Evolutionary conservation across 768 basidiomycete species (phyloP).

Genomic region (Mycena rebaudengoi): DNA sequence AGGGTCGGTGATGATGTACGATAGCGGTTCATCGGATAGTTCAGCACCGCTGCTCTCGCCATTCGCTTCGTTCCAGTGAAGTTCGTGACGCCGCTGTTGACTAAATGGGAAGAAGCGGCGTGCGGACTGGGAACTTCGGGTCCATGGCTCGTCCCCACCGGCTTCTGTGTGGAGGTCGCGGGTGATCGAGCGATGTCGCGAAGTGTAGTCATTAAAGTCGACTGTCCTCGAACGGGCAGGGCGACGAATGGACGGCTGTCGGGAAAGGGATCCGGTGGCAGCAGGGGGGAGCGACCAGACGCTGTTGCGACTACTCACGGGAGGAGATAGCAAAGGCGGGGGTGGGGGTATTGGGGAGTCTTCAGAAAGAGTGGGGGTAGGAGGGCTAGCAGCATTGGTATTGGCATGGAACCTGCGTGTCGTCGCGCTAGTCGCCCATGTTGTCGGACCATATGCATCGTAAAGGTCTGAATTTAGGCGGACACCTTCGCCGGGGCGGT

Average conservation of each 20-base stretch:
- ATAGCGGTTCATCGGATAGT: conserved; percentile 23
- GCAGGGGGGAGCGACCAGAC: conserved; percentile 29
- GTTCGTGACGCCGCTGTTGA: conserved; percentile 52
- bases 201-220: conserved; percentile 79
- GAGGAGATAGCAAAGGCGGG: conserved; percentile 24
- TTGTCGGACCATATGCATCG: conserved; percentile 60
- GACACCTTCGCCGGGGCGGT: conserved; percentile 59
- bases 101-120: conserved; percentile 68
- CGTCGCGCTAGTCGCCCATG: conserved; percentile 15
- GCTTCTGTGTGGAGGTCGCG: conserved; percentile 39
- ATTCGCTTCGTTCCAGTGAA: conserved; percentile 34
- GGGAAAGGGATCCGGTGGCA: conserved; percentile 41
- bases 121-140: conserved; percentile 33
- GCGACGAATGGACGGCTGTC: conserved; percentile 71
- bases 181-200: conserved; percentile 65
- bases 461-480: conserved; percentile 69
- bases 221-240: conserved; percentile 60
- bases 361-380: conserved; percentile 37
- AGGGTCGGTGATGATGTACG: conserved; percentile 28
- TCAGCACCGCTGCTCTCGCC: conserved; percentile 17
- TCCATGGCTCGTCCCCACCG: conserved; percentile 6
- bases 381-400: conserved; percentile 34
- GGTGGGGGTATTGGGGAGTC: conserved; percentile 31
- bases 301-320: conserved; percentile 30
- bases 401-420: conserved; percentile 10